Conservation (phyloP, 2,329 filamentous ascomycete genomes). For the Raffaelea arxii region DNA sequence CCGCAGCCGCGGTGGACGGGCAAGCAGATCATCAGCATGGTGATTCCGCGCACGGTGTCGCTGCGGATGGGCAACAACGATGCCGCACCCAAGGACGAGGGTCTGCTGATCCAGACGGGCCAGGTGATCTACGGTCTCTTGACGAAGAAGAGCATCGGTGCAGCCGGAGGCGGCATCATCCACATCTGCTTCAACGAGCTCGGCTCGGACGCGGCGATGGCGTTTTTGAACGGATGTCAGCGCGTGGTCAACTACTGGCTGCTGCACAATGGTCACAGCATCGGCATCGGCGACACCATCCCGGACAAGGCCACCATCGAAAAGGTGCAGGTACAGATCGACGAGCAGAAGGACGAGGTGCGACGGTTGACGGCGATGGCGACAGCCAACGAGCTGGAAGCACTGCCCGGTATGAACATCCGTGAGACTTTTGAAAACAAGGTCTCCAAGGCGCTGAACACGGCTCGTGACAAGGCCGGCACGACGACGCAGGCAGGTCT, state of each 20-base stretch:
- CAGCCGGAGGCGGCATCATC: conserved; percentile 79
- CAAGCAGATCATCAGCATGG: conserved; percentile 93
- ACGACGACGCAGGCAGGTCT: conserved; percentile 83
- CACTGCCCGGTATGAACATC: conserved; percentile 96
- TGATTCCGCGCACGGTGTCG: conserved; percentile 80
- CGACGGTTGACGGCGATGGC: conserved; percentile 65
- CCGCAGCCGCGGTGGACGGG: conserved; percentile 91
- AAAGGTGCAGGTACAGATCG: conserved; percentile 74
- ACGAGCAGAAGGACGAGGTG: conserved; percentile 73
- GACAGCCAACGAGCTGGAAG: conserved; percentile 78
- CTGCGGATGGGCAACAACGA: conserved; percentile 57
- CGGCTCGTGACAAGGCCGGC: conserved; percentile 93
- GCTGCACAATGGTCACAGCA: conserved; percentile 90
- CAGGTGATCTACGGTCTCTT: conserved; percentile 85
- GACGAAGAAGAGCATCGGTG: conserved; percentile 90
- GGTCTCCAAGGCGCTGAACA: conserved; percentile 88
- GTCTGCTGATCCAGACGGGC: conserved; percentile 74
- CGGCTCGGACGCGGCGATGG: conserved; percentile 74
- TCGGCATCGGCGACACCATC: conserved; percentile 96
- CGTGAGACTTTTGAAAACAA: conserved; percentile 97
- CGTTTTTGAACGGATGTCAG: conserved; percentile 93
- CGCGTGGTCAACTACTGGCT: conserved; percentile 97
- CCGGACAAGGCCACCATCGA: conserved; percentile 78
- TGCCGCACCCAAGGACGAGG: conserved; percentile 62
- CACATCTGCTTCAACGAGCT: conserved; percentile 96